phyloP scores from a whole-genome alignment of 305 asterid genomes.

The Fraxinus sp. region DNA sequence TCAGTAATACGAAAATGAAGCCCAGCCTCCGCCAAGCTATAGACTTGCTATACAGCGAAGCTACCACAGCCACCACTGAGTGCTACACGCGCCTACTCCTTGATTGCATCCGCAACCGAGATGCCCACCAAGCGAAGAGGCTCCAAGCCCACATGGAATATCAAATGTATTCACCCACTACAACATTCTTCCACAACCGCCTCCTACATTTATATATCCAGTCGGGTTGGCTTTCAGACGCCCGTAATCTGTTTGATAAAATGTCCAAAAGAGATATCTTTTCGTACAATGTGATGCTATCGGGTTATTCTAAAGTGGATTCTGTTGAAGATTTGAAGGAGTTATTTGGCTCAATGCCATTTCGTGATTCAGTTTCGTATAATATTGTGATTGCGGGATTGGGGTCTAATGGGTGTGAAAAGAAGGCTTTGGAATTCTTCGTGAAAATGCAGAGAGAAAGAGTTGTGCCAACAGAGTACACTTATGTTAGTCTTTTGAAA shows the following conservation, averaged over 20 bases:
- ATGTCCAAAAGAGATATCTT: constrained; percentile 18
- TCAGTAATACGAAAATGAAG: not conserved
- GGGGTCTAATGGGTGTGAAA: not conserved
- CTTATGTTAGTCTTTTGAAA: constrained; percentile 18
- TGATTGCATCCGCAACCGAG: not conserved
- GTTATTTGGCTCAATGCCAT: constrained; percentile 20
- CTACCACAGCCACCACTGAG: not conserved
- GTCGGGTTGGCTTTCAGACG: constrained; percentile 7
- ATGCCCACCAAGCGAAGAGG: constrained; percentile 12
- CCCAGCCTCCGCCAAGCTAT: not conserved
- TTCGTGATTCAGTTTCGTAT: constrained; percentile 22
- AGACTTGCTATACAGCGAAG: not conserved
- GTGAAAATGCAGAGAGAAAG: constrained; percentile 13
- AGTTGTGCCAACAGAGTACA: constrained; percentile 8
- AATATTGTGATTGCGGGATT: constrained; percentile 19
- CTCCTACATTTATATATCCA: constrained; percentile 8
- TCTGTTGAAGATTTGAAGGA: constrained; percentile 3
- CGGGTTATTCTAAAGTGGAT: constrained; percentile 11
- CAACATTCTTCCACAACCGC: constrained; percentile 12
- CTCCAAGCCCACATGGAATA: constrained; percentile 16
- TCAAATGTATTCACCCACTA: constrained; percentile 7
- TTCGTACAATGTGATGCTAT: constrained; percentile 22
- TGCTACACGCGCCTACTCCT: not conserved
- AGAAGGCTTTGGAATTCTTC: constrained; percentile 18
- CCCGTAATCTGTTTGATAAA: constrained; percentile 17